Conservation (phyloP, 306 rosid genomes). For the Quillaja saponaria region DNA sequence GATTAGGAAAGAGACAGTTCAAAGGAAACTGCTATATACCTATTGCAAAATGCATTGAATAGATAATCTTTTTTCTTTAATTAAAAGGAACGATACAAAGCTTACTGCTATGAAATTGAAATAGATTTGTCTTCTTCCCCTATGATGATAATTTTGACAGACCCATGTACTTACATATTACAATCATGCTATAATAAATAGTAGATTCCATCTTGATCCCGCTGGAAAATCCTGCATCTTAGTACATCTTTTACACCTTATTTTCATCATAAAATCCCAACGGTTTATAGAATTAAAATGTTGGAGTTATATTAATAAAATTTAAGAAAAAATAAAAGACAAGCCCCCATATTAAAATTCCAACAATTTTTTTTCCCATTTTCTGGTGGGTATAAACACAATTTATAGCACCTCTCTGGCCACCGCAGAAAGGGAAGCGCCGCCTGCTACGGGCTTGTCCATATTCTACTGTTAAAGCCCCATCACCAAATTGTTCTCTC, state of each 20-base stretch:
- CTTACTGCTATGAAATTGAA: conserved; percentile 5
- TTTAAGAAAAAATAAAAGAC: conserved; percentile 23
- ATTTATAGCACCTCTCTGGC: background rate
- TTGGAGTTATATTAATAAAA: background rate
- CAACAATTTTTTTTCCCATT: conserved; percentile 20
- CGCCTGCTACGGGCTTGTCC: conserved; percentile 41
- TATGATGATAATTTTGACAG: too few relatives aligned
- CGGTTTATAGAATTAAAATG: too few relatives aligned
- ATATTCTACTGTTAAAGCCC: conserved; percentile 27
- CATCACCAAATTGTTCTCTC: conserved; percentile 28
- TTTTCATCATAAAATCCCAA: too few relatives aligned
- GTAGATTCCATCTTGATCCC: too few relatives aligned
- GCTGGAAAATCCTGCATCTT: too few relatives aligned
- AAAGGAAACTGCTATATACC: background rate
- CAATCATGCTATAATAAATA: too few relatives aligned
- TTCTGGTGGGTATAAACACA: conserved; percentile 33
- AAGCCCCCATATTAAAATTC: conserved; percentile 1
- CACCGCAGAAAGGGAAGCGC: conserved; percentile 36
- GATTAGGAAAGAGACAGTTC: conserved; percentile 27
- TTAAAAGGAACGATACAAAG: background rate
- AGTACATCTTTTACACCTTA: too few relatives aligned
- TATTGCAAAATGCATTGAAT: conserved; percentile 4
- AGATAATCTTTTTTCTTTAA: background rate
- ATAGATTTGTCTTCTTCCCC: background rate
- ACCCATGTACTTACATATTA: too few relatives aligned